Percentiles rank a stretch among this genome's conserved stretches.
Evolutionary conservation across 805 yeast genomes (phyloP).

Genomic region (Metschnikowia gruessii): DNA sequence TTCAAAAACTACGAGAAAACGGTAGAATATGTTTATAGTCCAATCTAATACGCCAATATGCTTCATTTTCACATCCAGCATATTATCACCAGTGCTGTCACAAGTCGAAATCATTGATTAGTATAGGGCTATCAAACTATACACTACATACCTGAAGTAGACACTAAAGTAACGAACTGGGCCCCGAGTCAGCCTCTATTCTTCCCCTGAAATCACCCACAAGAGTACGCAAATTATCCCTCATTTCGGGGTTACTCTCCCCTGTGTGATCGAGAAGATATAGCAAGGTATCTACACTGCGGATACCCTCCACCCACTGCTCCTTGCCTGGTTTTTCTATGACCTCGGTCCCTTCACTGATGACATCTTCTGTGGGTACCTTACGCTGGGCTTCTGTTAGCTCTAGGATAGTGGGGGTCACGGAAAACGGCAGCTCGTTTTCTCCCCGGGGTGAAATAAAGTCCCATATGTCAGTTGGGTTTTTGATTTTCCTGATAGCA

Average conservation of each 20-base stretch:
- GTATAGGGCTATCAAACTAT: too few relatives aligned
- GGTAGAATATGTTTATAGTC: too few relatives aligned
- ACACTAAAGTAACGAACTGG: too few relatives aligned
- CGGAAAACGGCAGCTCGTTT: not conserved
- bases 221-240: too few relatives aligned
- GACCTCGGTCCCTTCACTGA: not conserved
- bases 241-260: not conserved
- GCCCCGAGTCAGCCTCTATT: too few relatives aligned
- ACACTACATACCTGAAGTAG: too few relatives aligned
- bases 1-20: too few relatives aligned
- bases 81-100: too few relatives aligned
- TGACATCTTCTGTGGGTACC: not conserved
- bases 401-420: not conserved
- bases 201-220: too few relatives aligned
- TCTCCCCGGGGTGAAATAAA: not conserved
- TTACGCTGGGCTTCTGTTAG: not conserved
- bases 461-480: not conserved
- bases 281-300: not conserved
- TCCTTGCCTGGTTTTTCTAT: not conserved
- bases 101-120: too few relatives aligned
- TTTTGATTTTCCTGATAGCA: not conserved
- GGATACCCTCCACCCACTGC: not conserved
- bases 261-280: not conserved
- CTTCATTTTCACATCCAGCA: too few relatives aligned
- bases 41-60: too few relatives aligned